These are phyloP conservation scores for Phaseolus lunatus DNA, from an alignment of 306 rosid species.

Conservation along the genomic window DNA sequence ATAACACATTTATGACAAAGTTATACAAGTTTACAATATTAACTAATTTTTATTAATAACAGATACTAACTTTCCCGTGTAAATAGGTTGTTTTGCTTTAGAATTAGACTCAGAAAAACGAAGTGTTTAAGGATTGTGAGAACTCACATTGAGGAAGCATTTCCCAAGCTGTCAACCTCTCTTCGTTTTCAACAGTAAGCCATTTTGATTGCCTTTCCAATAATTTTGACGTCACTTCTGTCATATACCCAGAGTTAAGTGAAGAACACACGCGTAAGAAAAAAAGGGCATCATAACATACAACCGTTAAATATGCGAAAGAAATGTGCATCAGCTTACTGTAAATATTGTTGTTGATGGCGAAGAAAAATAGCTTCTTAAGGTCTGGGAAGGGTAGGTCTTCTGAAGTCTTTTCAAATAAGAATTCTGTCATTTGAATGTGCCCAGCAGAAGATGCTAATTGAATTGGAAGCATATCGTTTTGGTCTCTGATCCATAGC, in stretches of 20 bases:
- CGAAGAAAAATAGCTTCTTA: slow-evolving; percentile 19
- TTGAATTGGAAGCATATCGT: slow-evolving; percentile 24
- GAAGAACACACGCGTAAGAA: not conserved
- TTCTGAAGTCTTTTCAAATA: not conserved
- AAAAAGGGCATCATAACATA: not conserved
- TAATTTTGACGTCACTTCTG: not conserved
- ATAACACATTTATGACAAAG: too few species aligned
- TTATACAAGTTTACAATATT: too few species aligned
- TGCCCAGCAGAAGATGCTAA: slow-evolving; percentile 39
- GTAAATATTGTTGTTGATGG: slow-evolving; percentile 15
- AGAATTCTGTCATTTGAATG: not conserved
- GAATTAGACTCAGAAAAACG: too few species aligned
- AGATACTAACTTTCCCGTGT: too few species aligned
- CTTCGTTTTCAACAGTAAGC: not conserved
- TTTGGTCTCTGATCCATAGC: not conserved
- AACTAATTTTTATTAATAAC: too few species aligned
- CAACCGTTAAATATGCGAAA: not conserved
- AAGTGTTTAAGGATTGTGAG: slow-evolving; percentile 23
- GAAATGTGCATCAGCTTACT: not conserved
- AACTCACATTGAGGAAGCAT: slow-evolving; percentile 33
- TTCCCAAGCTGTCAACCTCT: not conserved
- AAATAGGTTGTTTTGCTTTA: too few species aligned
- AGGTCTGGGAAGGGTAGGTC: slow-evolving; percentile 18
- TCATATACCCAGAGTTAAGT: not conserved
- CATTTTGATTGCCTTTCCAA: not conserved